These are phyloP conservation scores for Erodium trifolium DNA, from an alignment of 441 rosid genomes.

Conservation along the genomic window DNA sequence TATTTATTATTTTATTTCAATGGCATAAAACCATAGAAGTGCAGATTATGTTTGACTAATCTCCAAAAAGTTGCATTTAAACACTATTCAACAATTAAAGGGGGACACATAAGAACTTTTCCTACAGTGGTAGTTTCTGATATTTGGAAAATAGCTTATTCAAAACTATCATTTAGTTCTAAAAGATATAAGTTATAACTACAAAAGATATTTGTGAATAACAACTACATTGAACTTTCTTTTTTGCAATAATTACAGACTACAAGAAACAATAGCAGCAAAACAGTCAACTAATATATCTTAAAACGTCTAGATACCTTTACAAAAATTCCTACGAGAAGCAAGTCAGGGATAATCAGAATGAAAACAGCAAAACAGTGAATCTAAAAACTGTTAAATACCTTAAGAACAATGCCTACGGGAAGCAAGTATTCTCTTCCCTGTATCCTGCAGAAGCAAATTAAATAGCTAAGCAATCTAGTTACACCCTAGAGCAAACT, in stretches of 20 bases:
- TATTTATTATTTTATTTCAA: background rate
- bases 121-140: background rate
- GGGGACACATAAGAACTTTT: background rate
- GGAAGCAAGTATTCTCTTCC: conserved; percentile 89
- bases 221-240: no score
- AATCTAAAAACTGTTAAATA: conserved; percentile 1
- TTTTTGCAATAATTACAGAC: no score
- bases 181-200: background rate
- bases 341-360: no score
- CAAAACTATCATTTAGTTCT: background rate
- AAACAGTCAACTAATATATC: no score
- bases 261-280: background rate
- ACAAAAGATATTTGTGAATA: background rate
- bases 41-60: background rate
- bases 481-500: conserved; percentile 3
- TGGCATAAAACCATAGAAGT: background rate
- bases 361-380: background rate
- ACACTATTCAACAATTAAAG: background rate
- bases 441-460: conserved; percentile 55
- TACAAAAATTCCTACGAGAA: no score
- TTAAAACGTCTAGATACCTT: no score
- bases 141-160: background rate
- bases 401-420: conserved; percentile 84
- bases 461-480: conserved; percentile 11
- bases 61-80: background rate